A percentile compares a stretch with the other conserved stretches of the same genome.
Evolutionary conservation across 2,329 filamentous ascomycete genomes (phyloP).

Genomic region (Nemania sp.): DNA sequence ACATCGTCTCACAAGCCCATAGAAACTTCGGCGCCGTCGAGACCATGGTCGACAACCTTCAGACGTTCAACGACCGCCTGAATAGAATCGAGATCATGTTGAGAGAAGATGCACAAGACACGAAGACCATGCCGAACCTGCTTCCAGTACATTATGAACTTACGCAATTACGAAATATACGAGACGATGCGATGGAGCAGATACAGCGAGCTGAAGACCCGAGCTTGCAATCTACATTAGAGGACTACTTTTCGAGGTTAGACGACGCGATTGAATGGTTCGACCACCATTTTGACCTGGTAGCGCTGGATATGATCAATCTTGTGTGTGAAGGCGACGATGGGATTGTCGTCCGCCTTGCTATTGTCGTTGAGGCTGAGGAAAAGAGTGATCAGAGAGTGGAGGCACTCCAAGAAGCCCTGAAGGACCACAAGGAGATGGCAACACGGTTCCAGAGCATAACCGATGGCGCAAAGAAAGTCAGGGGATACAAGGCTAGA

Average conservation of each 20-base stretch:
- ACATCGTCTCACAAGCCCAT: conserved; percentile 91
- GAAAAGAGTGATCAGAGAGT: conserved; percentile 96
- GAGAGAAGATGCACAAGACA: conserved; percentile 83
- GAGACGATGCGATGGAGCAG: conserved; percentile 97
- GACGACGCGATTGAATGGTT: conserved; percentile 94
- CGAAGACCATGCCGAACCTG: conserved; percentile 91
- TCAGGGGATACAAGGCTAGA: conserved; percentile 96
- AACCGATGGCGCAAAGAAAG: conserved; percentile 89
- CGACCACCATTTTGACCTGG: conserved; percentile 90
- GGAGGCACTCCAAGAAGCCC: conserved; percentile 89
- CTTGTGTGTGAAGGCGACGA: conserved; percentile 89
- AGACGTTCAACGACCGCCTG: conserved; percentile 85
- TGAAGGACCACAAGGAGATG: conserved; percentile 95
- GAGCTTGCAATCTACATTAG: conserved; percentile 82
- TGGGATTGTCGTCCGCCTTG: conserved; percentile 89
- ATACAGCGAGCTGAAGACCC: conserved; percentile 81
- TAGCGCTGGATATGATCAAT: conserved; percentile 90
- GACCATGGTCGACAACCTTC: conserved; percentile 90
- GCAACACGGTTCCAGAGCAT: conserved; percentile 95
- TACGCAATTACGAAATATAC: conserved; percentile 90
- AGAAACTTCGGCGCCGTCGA: conserved; percentile 95
- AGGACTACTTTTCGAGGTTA: conserved; percentile 88
- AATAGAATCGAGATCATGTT: conserved; percentile 82
- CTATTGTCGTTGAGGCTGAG: conserved; percentile 92
- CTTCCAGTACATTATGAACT: conserved; percentile 91